A percentile compares a stretch with the other conserved stretches of the same genome.
Conservation (phyloP, 805 yeast species). For the Myxozyma geophila region DNA sequence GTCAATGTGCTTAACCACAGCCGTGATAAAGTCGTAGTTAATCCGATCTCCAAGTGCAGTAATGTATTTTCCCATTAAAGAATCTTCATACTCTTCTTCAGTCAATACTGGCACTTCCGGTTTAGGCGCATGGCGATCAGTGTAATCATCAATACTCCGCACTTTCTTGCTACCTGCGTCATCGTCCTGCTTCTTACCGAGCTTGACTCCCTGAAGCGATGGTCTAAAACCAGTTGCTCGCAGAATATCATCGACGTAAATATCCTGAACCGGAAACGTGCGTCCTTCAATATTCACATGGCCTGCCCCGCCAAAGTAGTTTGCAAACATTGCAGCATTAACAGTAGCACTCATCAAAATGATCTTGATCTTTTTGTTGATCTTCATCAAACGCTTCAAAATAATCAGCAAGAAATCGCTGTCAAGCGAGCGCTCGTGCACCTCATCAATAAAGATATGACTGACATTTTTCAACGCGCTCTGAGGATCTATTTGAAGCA, state of each 20-base stretch:
- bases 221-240: constrained; percentile 57
- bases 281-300: constrained; percentile 89
- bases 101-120: not conserved
- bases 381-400: constrained; percentile 62
- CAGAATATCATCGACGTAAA: constrained; percentile 70
- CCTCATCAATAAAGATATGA: constrained; percentile 87
- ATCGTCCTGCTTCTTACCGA: constrained; percentile 7
- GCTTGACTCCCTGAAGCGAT: constrained; percentile 6
- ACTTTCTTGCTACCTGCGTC: not conserved
- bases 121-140: constrained; percentile 3
- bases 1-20: constrained; percentile 61
- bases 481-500: constrained; percentile 63
- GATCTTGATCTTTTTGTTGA: constrained; percentile 48
- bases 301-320: constrained; percentile 65
- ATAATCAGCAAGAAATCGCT: constrained; percentile 82
- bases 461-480: constrained; percentile 52
- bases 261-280: constrained; percentile 86
- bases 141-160: constrained; percentile 11
- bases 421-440: constrained; percentile 94
- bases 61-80: constrained; percentile 27
- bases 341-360: constrained; percentile 83
- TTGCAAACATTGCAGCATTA: constrained; percentile 65
- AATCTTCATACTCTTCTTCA: constrained; percentile 25
- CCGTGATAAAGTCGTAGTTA: constrained; percentile 72
- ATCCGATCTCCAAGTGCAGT: constrained; percentile 45